Base-by-base conservation (phyloP, 768 basidiomycete species). In the Boletus vinaceobasis region DNA sequence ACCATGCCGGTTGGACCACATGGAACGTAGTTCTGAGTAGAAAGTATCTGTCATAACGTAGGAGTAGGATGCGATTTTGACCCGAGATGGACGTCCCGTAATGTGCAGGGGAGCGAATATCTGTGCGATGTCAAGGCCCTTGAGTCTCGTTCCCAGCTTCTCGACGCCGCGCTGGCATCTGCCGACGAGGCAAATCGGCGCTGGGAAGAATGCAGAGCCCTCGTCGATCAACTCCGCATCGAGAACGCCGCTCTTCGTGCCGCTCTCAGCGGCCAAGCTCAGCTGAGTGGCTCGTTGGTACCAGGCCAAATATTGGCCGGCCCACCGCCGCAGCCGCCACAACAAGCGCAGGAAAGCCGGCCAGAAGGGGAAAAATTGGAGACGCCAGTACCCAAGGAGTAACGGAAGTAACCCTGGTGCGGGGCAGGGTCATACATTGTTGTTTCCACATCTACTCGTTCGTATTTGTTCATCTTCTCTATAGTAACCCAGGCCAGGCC, bases 141-240 rank as follows among this genome's bases (percentile, higher is more conserved):
- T 58, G 91, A 93, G 65, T 86, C 87, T 42, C 86, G 91, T 26
- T 92, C 91, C 0, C 87, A 88, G 63, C 79, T 93, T 19, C 80
- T 93, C 49, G 90, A 93, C 64, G 86, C 91, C 15, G 91, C 91
- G 1, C 81, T 93, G 10, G 86, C 88, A 2, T 88, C 87, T 0
- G 90, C 90, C 4, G 90, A 93, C 66, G 91, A 92, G 66, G 91
- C 91, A 10, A 92, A 91, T 65, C 79, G 90, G 13, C 85, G 91
- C 17, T 92, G 90, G 89, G 91, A 93, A 63, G 91, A 93, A 60
- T 93, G 90, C 59, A 85, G 91, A n/a, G 83, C 85, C 2, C 79
- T 93, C 52, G 87, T 91, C n/a, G 91, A 93, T 68, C 88, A 90
- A 67, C 80, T 93, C 8, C 84, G 91, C 42, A 81, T 90, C 48